Evolutionary conservation across 2,329 filamentous ascomycete species (phyloP).

Genomic region (Fusarium robinianum): DNA sequence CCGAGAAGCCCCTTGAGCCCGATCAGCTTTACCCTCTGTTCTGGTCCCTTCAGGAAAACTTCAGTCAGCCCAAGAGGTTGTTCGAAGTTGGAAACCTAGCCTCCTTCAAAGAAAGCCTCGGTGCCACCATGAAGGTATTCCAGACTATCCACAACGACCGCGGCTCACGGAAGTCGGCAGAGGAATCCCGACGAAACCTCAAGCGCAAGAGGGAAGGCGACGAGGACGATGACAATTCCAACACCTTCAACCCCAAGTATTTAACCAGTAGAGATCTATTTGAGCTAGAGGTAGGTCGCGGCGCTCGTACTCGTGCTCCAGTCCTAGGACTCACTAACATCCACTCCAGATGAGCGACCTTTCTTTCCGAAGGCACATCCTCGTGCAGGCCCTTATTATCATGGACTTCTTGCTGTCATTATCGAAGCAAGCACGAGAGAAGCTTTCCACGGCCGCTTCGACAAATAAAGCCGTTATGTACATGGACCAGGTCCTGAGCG

Average conservation of each 20-base stretch:
- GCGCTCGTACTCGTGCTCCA: not conserved
- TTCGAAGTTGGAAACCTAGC: constrained; percentile 74
- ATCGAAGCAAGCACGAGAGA: constrained; percentile 79
- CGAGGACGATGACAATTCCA: constrained; percentile 54
- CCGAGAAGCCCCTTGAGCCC: constrained; percentile 63
- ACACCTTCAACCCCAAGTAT: constrained; percentile 90
- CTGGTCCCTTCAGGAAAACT: constrained; percentile 90
- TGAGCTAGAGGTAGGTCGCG: constrained; percentile 74
- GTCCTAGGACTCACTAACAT: constrained; percentile 31
- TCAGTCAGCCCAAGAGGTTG: constrained; percentile 84
- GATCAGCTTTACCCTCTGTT: constrained; percentile 86
- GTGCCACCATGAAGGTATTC: constrained; percentile 65
- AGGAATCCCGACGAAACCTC: constrained; percentile 65
- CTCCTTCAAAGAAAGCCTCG: constrained; percentile 80
- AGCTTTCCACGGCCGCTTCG: constrained; percentile 65
- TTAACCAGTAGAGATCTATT: constrained; percentile 97
- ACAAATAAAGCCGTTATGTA: constrained; percentile 91
- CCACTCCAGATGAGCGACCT: constrained; percentile 76
- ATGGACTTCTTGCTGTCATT: constrained; percentile 95
- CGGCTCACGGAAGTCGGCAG: constrained; percentile 56
- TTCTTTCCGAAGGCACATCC: constrained; percentile 89
- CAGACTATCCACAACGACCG: constrained; percentile 56
- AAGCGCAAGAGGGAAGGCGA: constrained; percentile 71
- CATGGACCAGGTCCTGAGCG: constrained; percentile 68
- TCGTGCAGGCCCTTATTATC: constrained; percentile 93